Conservation (phyloP, 768 basidiomycete species). For the Kwoniella bestiolae region DNA sequence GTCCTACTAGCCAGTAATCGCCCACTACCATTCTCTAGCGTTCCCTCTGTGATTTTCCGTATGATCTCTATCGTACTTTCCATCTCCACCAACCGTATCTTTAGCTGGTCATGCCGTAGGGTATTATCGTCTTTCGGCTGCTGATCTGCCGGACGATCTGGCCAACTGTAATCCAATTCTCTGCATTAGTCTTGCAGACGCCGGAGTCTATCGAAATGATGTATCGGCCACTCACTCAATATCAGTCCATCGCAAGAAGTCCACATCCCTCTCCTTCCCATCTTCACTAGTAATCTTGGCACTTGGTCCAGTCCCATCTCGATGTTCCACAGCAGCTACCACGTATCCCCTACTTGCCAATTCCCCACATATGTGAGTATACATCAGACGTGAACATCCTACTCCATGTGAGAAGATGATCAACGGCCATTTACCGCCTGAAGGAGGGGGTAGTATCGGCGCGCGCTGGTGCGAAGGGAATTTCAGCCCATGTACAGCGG, state of each 20-base stretch:
- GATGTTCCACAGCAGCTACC: constrained; percentile 77
- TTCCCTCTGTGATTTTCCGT: constrained; percentile 3
- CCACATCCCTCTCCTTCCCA: constrained; percentile 23
- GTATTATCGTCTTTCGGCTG: constrained; percentile 28
- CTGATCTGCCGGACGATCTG: constrained; percentile 12
- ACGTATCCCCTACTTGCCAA: constrained; percentile 78
- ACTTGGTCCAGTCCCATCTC: constrained; percentile 72
- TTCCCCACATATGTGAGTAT: constrained; percentile 70
- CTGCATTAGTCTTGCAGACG: too few species aligned
- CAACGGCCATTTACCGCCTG: constrained; percentile 61
- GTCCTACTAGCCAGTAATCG: constrained; percentile 23
- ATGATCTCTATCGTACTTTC: constrained; percentile 16
- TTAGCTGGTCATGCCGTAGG: constrained; percentile 26
- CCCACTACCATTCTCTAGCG: not conserved
- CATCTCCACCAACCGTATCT: constrained; percentile 21
- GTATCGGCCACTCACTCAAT: constrained; percentile 27
- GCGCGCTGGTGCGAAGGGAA: constrained; percentile 29
- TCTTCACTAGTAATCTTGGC: constrained; percentile 26
- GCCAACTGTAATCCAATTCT: constrained; percentile 15
- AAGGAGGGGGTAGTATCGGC: constrained; percentile 13
- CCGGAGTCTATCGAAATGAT: not conserved
- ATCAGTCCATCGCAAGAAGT: constrained; percentile 28
- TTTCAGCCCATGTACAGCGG: constrained; percentile 29
- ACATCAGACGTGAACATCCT: constrained; percentile 69
- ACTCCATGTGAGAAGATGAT: constrained; percentile 84